Evolutionary conservation across 257 asterid genomes (phyloP), one percentile per base, ranked within the genome.

Genomic region (Primulina eburnea): DNA sequence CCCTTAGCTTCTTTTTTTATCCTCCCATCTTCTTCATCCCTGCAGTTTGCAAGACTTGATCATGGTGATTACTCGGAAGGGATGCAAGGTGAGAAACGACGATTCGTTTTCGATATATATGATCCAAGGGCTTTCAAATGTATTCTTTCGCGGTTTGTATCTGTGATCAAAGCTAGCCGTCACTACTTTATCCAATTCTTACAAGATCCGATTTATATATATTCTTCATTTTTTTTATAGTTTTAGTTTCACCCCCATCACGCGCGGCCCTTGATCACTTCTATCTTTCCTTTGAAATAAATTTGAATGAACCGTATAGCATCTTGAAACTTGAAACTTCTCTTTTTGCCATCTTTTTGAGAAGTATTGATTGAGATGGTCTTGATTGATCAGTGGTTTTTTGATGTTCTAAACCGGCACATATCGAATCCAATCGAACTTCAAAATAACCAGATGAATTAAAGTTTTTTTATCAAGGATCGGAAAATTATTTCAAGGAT

Each of bases 111-210:
- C 50, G 3, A 11, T 35, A 10, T 38, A 38, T 38, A 38, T 40
- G 50, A 43, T 14, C 1, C 20, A 53, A 53, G 60, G 59, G 65
- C 55, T 59, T 61, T 43, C 2, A 24, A 65, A n/a, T 60, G 40
- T 61, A 6, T 5, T 33, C 29, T 43, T 43, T 24, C 57, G 56
- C 64, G 67, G 72, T 69, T 77, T 64, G 77, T 77, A 37, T 70
- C 12, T 56, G 60, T 52, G 73, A 16, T 64, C 59, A 26, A 28
- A 16, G 68, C 26, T 24, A 24, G 26, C 55, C 43, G 30, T 28
- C 30, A 28, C 30, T 28, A 28, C 30, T 28, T 28, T 28, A 28
- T 28, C 30, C 30, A 28, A 28, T 28, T 28, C 2, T 4, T 43
- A 35, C 53, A 6, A 50, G 57, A 50, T 50, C 57, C 57, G 17